Percentiles rank a stretch among this genome's conserved stretches.
These are phyloP conservation scores for Plasmodium gonderi DNA, from an alignment of 169 alveolate genomes.

Conservation along the genomic window DNA sequence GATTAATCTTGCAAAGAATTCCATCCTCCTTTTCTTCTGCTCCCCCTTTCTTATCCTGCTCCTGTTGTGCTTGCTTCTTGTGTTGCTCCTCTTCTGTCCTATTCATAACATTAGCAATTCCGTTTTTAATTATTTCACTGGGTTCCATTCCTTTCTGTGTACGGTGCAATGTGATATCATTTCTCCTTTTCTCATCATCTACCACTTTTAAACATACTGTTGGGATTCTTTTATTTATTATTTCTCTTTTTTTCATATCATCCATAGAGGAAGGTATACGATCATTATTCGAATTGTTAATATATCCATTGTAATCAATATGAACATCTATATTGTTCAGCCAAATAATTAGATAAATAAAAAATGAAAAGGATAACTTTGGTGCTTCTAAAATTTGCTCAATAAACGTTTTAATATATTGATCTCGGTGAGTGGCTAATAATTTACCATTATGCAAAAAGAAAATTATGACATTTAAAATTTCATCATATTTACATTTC, in stretches of 20 bases:
- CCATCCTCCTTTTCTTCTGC: neutral
- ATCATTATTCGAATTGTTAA: constrained; percentile 26
- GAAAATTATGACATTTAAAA: constrained; percentile 45
- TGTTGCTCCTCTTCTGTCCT: too few relatives aligned
- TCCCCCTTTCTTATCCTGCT: too few relatives aligned
- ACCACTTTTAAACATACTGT: neutral
- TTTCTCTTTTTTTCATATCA: constrained; percentile 1
- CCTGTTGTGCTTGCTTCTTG: too few relatives aligned
- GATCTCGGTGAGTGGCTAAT: constrained; percentile 54
- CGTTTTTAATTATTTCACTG: too few relatives aligned
- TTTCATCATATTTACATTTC: constrained; percentile 66
- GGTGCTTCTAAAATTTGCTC: constrained; percentile 69
- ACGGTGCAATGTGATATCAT: too few relatives aligned
- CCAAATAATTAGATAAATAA: constrained; percentile 63
- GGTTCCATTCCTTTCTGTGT: too few relatives aligned
- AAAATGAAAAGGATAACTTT: constrained; percentile 64
- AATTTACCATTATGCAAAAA: constrained; percentile 65
- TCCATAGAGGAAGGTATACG: neutral
- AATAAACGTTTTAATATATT: constrained; percentile 67
- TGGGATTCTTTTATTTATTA: neutral
- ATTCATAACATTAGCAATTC: too few relatives aligned
- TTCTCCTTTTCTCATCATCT: neutral
- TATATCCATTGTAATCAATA: constrained; percentile 63
- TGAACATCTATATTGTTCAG: constrained; percentile 38
- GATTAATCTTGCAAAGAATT: neutral